Conservation (phyloP, 208 protist genomes). For the Tritrichomonas musculus region DNA sequence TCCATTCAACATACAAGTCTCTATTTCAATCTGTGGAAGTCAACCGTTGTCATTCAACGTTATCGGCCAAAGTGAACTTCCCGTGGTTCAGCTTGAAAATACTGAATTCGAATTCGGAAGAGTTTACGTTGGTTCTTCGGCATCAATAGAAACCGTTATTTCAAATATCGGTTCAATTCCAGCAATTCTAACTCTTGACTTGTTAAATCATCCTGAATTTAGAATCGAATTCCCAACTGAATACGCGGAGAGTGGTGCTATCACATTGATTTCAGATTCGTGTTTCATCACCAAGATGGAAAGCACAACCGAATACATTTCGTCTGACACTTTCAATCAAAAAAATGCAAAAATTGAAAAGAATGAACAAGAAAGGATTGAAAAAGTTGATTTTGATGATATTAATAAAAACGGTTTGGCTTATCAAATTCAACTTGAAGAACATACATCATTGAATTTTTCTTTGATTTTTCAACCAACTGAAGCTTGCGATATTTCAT, state of each 20-base stretch:
- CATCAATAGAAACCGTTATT: not conserved
- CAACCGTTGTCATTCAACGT: not conserved
- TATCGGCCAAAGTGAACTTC: not conserved
- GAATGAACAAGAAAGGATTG: no score
- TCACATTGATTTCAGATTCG: not conserved
- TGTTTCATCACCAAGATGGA: not conserved
- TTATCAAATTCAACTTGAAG: not conserved
- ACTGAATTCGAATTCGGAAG: slow-evolving; percentile 15
- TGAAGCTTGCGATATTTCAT: not conserved
- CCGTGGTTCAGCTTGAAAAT: not conserved
- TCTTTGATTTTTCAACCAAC: not conserved
- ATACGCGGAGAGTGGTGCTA: not conserved
- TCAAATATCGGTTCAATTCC: not conserved
- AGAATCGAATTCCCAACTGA: not conserved
- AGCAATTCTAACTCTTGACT: not conserved
- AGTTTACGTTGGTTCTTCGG: not conserved
- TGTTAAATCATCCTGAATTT: not conserved
- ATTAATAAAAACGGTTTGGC: not conserved
- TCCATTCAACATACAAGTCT: not conserved
- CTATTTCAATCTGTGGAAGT: not conserved
- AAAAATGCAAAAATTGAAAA: no score
- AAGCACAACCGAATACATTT: no score
- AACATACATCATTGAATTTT: not conserved
- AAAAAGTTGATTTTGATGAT: not conserved
- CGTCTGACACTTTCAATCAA: no score